Conservation (phyloP, 805 yeast genomes). For the Wickerhamomyces rabaulensis region DNA sequence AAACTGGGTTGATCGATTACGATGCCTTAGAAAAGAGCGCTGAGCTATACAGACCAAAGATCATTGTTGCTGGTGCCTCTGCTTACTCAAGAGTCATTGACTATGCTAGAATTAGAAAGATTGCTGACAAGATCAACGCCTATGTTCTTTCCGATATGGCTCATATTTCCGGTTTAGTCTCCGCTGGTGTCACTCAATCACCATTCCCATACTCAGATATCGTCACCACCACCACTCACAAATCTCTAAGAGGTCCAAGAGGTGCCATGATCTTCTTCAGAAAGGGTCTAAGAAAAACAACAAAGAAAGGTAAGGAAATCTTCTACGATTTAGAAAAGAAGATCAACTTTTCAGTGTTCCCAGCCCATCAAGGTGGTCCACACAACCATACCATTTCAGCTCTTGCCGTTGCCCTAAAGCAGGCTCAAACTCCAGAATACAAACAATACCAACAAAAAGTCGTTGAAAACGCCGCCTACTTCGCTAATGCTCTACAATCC, state of each 20-base stretch:
- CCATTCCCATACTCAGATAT: slow-evolving; percentile 97
- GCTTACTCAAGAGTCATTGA: slow-evolving; percentile 97
- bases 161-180: slow-evolving; percentile 92
- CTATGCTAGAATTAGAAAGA: slow-evolving; percentile 92
- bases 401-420: slow-evolving; percentile 93
- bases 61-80: slow-evolving; percentile 95
- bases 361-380: slow-evolving; percentile 99
- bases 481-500: slow-evolving; percentile 68
- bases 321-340: slow-evolving; percentile 88
- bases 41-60: slow-evolving; percentile 88
- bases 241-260: slow-evolving; percentile 98
- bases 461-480: slow-evolving; percentile 77
- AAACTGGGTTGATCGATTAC: slow-evolving; percentile 93
- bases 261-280: slow-evolving; percentile 99
- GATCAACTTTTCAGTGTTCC: slow-evolving; percentile 98
- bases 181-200: slow-evolving; percentile 92
- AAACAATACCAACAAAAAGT: slow-evolving; percentile 87
- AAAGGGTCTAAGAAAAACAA: slow-evolving; percentile 84
- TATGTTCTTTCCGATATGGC: slow-evolving; percentile 97
- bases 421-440: slow-evolving; percentile 87
- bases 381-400: slow-evolving; percentile 99
- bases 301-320: slow-evolving; percentile 90
- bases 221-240: slow-evolving; percentile 98
- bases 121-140: slow-evolving; percentile 97
- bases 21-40: slow-evolving; percentile 93